Base-by-base conservation (phyloP, 495 filamentous ascomycete species). In the Penicillium roqueforti region DNA sequence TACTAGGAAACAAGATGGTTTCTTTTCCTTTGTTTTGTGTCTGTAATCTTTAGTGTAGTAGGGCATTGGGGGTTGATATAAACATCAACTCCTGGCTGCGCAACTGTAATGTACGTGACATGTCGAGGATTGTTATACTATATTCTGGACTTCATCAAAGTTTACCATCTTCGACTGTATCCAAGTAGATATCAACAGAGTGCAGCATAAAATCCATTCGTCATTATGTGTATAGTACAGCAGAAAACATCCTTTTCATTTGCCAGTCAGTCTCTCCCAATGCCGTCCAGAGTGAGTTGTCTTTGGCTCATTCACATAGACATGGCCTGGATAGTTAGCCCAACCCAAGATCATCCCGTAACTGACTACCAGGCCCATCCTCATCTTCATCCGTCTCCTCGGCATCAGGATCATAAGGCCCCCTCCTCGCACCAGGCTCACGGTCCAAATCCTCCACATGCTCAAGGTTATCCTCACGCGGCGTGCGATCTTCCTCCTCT, bases 401-500 rank as follows among this genome's bases (percentile, higher is more conserved):
- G 19, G 63, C 72, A 55, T 74, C 76, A 29, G 73, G 72, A 47
- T 75, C 69, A 58, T 65, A 68, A 56, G 49, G 63, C 28, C 53
- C 53, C 8, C 55, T 66, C 34, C 41, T 64, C 19, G 56, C 54
- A 8, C 64, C 54, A 37, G 63, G 45, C 41, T 62, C 57, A 8
- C 53, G 56, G 65, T 83, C 81, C 51, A 81, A 72, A 65, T 80
- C 76, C 63, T 88, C 85, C 31, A 86, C 75, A 14, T 83, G 83
- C 61, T 87, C 83, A 57, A 87, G 80, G 53, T 84, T 79, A 16
- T 86, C 80, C 25, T 76, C 76, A 16, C 65, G 69, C 18, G 62
- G 62, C 6, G 71, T 71, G 1, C 67, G 68, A 0, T 74, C 72
- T 0, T 67, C 67, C 6, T 76, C 70, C n/a, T 74, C 74, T 32